Evolutionary conservation across 2,329 filamentous ascomycete species (phyloP).

Genomic region (Phialemonium atrogriseum): DNA sequence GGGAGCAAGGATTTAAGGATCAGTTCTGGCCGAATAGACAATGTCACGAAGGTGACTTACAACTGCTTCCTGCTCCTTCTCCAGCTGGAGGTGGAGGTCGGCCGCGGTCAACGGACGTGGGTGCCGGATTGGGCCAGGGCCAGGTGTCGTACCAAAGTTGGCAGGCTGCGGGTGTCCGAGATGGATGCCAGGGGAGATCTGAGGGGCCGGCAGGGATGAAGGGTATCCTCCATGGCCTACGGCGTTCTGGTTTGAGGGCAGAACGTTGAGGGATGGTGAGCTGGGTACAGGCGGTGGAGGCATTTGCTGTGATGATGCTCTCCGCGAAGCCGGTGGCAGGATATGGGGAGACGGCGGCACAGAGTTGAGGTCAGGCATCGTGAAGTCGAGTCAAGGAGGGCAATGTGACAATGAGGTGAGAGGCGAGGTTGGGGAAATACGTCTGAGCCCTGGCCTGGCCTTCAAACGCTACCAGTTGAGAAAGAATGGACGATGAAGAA

Average conservation of each 20-base stretch:
- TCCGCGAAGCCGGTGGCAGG: slow-evolving; percentile 32
- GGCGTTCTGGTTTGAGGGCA: slow-evolving; percentile 46
- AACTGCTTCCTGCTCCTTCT: slow-evolving; percentile 92
- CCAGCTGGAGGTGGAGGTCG: slow-evolving; percentile 80
- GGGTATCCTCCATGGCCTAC: slow-evolving; percentile 32
- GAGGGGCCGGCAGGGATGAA: slow-evolving; percentile 22
- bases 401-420: too few species aligned
- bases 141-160: too few species aligned
- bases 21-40: too few species aligned
- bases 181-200: slow-evolving; percentile 19
- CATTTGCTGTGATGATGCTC: slow-evolving; percentile 34
- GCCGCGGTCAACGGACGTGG: slow-evolving; percentile 81
- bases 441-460: too few species aligned
- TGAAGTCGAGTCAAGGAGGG: too few species aligned
- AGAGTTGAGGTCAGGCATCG: slow-evolving; percentile 49
- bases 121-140: slow-evolving; percentile 71
- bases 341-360: slow-evolving; percentile 42
- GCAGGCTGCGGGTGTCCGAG: too few species aligned
- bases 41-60: slow-evolving; percentile 44
- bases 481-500: slow-evolving; percentile 3
- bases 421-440: not conserved
- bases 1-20: slow-evolving; percentile 1
- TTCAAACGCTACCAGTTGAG: too few species aligned
- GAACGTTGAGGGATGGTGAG: slow-evolving; percentile 43
- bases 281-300: slow-evolving; percentile 27